Conservation (phyloP, 495 filamentous ascomycete genomes). For the Echria macrotheca region DNA sequence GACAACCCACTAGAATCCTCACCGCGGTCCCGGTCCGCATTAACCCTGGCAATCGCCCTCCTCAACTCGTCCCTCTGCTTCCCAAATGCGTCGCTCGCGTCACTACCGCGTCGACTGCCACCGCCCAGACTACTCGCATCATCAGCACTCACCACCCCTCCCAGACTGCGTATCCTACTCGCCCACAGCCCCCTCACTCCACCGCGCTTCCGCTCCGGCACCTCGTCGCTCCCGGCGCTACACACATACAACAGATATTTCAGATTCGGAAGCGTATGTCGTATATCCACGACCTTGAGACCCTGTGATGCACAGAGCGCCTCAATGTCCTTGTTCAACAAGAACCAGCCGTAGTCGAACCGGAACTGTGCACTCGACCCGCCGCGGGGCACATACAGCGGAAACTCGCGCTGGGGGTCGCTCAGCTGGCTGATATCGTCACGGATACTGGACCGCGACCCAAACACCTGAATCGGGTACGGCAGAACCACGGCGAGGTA, state of each 20-base stretch:
- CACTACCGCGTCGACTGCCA: slow-evolving; percentile 45
- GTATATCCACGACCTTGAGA: slow-evolving; percentile 73
- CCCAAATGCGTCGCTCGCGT: slow-evolving; percentile 33
- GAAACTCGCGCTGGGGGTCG: slow-evolving; percentile 62
- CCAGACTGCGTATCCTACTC: slow-evolving; percentile 28
- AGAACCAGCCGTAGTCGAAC: slow-evolving; percentile 92
- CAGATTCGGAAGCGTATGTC: slow-evolving; percentile 86
- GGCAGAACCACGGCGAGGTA: slow-evolving; percentile 76
- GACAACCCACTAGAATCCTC: not conserved
- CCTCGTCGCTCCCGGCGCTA: slow-evolving; percentile 68
- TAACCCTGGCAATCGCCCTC: slow-evolving; percentile 21
- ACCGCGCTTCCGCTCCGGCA: slow-evolving; percentile 72
- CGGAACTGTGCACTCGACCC: slow-evolving; percentile 65
- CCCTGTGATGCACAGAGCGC: slow-evolving; percentile 69
- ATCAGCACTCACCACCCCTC: slow-evolving; percentile 17
- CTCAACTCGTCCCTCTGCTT: slow-evolving; percentile 36
- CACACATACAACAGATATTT: slow-evolving; percentile 89
- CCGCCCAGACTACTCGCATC: slow-evolving; percentile 33
- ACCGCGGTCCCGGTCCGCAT: slow-evolving; percentile 10
- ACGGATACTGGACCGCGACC: slow-evolving; percentile 68
- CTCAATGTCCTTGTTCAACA: slow-evolving; percentile 92
- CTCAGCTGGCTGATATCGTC: slow-evolving; percentile 72
- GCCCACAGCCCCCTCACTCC: slow-evolving; percentile 63
- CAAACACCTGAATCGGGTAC: slow-evolving; percentile 68
- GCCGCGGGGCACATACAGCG: slow-evolving; percentile 66